Base-by-base conservation (phyloP, 768 basidiomycete genomes). In the Cytidiella melzeri region DNA sequence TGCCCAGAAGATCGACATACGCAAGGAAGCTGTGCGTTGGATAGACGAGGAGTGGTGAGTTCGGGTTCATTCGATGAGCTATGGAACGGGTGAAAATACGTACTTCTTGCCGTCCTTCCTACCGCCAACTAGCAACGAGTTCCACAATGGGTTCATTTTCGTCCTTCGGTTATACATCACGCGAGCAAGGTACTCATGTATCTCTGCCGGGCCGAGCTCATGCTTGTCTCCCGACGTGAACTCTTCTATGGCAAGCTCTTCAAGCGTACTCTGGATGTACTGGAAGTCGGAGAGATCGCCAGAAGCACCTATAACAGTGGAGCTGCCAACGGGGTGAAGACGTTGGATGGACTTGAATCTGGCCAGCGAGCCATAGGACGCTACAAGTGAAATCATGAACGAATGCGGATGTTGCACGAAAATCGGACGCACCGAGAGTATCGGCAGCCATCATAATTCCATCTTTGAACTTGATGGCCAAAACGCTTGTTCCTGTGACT, bases 281-380 rank as follows among this genome's bases (percentile, higher is more conserved):
- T 99, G 96, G 69, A 92, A 98, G 71, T 99, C 96, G 59, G 87
- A 87, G 84, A 99, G 90, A 73, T 99, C 96, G 23, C 96, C 96
- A 13, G 91, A 83, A 2, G 89, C 95, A 19, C 91, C 96, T 58
- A 99, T 73, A 52, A 94, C 76, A 39, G 93, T 95, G 68, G 83
- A 80, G 30, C 77, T 69, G 6, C 94, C 93, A 27, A 96, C 83
- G 3, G 87, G 67, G 61, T 90, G 84, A 23, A 99, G 79, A 66
- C 96, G 89, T 56, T 87, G 80, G 50, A 98, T 73, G 61, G 94
- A 92, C 74, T 91, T 92, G 81, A 96, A 96, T 27, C 94, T 85
- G 1, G 96, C 93, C 43, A 98, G 84, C 5, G 95, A 97, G 53
- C 96, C 95, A 61, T 97, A 98, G 0, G 96, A 98, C 10, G 92